These are phyloP conservation scores for Oldenlandia corymbosa DNA, from an alignment of 257 asterid genomes.

Conservation along the genomic window DNA sequence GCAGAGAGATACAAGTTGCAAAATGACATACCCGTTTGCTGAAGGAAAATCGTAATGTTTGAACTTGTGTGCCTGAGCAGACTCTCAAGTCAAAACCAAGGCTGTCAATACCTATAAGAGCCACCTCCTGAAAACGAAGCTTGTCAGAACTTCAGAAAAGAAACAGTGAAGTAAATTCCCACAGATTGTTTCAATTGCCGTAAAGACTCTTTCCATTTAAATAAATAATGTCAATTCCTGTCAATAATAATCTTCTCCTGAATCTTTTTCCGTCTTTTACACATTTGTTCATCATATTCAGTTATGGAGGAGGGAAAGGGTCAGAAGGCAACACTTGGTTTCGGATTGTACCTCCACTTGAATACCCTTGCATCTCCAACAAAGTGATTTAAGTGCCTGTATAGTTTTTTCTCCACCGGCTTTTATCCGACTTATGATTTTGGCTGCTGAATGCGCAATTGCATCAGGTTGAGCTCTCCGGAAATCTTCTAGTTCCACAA, in stretches of 20 bases:
- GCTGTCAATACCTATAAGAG: slow-evolving; percentile 85
- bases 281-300: not conserved
- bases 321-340: slow-evolving; percentile 1
- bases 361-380: slow-evolving; percentile 96
- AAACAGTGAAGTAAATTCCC: no score
- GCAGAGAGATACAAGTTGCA: not conserved
- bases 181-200: no score
- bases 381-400: slow-evolving; percentile 85
- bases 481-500: slow-evolving; percentile 77
- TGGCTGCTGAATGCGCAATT: slow-evolving; percentile 89
- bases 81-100: slow-evolving; percentile 91
- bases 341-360: slow-evolving; percentile 70
- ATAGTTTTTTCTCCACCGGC: slow-evolving; percentile 91
- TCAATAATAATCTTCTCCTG: not conserved
- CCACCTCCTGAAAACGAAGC: slow-evolving; percentile 58
- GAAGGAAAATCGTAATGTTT: slow-evolving; percentile 82
- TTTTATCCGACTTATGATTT: slow-evolving; percentile 74
- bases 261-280: not conserved
- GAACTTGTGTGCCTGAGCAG: slow-evolving; percentile 88
- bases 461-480: slow-evolving; percentile 90
- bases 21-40: slow-evolving; percentile 60
- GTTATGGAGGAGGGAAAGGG: not conserved
- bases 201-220: not conserved
- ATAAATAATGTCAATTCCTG: not conserved
- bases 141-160: not conserved